These are phyloP conservation scores for Alloteropsis semialata DNA, from an alignment of 176 grass and related monocot genomes.

Conservation along the genomic window DNA sequence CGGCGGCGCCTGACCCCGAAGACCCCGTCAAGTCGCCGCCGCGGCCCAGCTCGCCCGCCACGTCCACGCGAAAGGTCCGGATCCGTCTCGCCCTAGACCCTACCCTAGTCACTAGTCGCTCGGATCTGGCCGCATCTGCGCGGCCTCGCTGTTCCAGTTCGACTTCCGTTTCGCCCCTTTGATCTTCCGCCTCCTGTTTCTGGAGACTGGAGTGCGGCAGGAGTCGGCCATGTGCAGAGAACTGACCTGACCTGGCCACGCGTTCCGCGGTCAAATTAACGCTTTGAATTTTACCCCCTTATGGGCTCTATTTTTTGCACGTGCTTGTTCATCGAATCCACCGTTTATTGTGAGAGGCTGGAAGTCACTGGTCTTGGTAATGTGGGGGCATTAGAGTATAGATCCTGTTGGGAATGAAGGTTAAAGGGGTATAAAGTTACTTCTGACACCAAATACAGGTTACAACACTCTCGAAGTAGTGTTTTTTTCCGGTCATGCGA, in stretches of 20 bases:
- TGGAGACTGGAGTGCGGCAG: background rate
- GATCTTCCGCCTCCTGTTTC: background rate
- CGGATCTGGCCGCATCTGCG: slow-evolving; percentile 30
- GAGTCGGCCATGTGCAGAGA: background rate
- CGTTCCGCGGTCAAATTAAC: background rate
- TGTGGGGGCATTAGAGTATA: background rate
- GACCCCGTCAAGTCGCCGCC: slow-evolving; percentile 82
- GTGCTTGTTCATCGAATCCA: background rate
- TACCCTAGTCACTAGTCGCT: background rate
- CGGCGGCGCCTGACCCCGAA: slow-evolving; percentile 61
- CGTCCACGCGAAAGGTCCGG: slow-evolving; percentile 84
- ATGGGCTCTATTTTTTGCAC: background rate
- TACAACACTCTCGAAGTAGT: background rate
- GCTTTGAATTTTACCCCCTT: background rate
- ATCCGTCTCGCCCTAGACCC: background rate
- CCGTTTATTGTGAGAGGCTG: background rate
- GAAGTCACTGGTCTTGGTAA: background rate
- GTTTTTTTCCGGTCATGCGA: background rate
- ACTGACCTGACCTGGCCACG: background rate
- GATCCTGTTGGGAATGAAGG: background rate
- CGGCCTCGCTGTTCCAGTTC: background rate
- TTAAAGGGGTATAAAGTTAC: background rate
- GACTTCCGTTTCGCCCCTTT: background rate
- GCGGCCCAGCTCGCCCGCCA: slow-evolving; percentile 64
- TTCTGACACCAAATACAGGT: background rate